Conservation (phyloP, 2,329 filamentous ascomycete species). For the Talaromyces pinophilus region DNA sequence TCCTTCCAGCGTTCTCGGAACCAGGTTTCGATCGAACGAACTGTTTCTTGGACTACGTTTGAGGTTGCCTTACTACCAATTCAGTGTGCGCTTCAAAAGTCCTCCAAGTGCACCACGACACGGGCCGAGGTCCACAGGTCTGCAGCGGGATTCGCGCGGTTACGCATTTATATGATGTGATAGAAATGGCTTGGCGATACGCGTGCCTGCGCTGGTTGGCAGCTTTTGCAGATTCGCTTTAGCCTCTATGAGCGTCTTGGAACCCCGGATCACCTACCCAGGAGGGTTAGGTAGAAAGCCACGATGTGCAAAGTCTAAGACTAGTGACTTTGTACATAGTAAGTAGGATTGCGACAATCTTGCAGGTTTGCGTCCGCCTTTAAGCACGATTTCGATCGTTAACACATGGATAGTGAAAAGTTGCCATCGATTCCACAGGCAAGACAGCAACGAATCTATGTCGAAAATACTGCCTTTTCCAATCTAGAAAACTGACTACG, state of each 20-base stretch:
- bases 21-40: neutral
- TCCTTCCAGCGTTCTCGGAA: neutral
- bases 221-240: neutral
- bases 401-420: neutral
- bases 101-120: neutral
- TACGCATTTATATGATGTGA: slow-evolving; percentile 5
- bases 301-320: neutral
- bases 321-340: neutral
- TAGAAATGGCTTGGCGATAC: neutral
- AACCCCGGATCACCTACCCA: slow-evolving; percentile 8
- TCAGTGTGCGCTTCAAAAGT: neutral
- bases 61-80: neutral
- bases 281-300: slow-evolving; percentile 6
- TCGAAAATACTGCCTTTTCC: neutral
- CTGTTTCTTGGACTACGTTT: neutral
- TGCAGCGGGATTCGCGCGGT: neutral
- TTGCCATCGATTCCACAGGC: neutral
- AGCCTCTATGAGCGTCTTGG: neutral
- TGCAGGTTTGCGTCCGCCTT: neutral
- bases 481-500: neutral
- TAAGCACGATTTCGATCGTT: neutral
- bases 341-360: neutral
- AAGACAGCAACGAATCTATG: neutral
- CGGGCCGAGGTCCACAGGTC: neutral
- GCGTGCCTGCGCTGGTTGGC: neutral